Conservation (phyloP, 108 stramenopile genomes). For the Pseudonitzschia pungens region DNA sequence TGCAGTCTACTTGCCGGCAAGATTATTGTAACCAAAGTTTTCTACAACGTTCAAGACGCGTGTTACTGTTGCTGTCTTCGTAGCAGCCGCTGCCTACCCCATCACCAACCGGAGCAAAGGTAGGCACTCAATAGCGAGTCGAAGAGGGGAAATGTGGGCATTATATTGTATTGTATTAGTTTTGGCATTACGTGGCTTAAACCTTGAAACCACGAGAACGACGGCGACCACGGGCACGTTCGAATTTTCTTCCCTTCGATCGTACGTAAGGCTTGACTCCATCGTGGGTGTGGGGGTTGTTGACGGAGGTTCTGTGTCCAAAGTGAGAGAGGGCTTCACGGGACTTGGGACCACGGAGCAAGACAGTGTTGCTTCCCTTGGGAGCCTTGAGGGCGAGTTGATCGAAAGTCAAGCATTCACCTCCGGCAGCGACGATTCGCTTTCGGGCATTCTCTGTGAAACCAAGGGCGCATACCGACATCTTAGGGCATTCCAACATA, state of each 20-base stretch:
- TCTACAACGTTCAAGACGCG: too few species aligned
- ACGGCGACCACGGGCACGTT: slow-evolving; percentile 99
- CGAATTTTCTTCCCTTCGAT: slow-evolving; percentile 99
- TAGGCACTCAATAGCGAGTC: background rate
- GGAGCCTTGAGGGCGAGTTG: slow-evolving; percentile 97
- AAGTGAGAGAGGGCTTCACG: slow-evolving; percentile 97
- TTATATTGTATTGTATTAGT: slow-evolving; percentile 8
- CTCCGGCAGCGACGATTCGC: slow-evolving; percentile 97
- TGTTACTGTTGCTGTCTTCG: too few species aligned
- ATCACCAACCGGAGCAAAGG: too few species aligned
- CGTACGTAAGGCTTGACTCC: slow-evolving; percentile 98
- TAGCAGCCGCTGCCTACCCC: too few species aligned
- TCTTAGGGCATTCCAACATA: slow-evolving; percentile 93
- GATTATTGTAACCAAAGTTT: too few species aligned
- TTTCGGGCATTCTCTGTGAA: slow-evolving; percentile 98
- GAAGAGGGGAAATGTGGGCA: background rate
- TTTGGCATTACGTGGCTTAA: slow-evolving; percentile 43
- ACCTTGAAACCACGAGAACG: slow-evolving; percentile 97
- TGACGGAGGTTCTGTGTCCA: slow-evolving; percentile 90
- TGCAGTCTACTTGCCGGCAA: too few species aligned
- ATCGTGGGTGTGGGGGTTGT: slow-evolving; percentile 90
- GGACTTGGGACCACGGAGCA: slow-evolving; percentile 98
- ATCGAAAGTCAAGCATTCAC: slow-evolving; percentile 99
- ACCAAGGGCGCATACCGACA: slow-evolving; percentile 94
- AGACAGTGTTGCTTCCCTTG: slow-evolving; percentile 95